A percentile compares a stretch with the other conserved stretches of the same genome.
These are phyloP conservation scores for Euphorbia tirucalli DNA, from an alignment of 345 rosid species.

Conservation along the genomic window DNA sequence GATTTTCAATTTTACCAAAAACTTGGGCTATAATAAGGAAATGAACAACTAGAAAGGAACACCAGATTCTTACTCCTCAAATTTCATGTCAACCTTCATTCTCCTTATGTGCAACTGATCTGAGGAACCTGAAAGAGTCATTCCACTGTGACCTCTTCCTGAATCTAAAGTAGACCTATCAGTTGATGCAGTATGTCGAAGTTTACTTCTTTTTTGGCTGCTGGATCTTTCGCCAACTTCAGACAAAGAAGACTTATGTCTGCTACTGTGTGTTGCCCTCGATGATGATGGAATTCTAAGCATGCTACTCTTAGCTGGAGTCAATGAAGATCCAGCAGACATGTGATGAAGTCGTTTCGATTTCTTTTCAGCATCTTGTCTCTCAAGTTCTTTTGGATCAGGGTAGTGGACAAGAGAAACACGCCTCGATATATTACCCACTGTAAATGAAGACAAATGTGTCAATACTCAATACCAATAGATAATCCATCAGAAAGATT, in stretches of 20 bases:
- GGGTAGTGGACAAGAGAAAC: slow-evolving; percentile 60
- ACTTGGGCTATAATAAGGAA: not conserved
- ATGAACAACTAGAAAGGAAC: not conserved
- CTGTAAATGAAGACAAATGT: slow-evolving; percentile 32
- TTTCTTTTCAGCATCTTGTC: slow-evolving; percentile 26
- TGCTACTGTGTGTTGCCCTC: slow-evolving; percentile 44
- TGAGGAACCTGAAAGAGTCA: slow-evolving; percentile 34
- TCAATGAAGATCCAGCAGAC: slow-evolving; percentile 35
- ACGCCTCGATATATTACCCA: slow-evolving; percentile 57
- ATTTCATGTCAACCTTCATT: slow-evolving; percentile 31
- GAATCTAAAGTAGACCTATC: slow-evolving; percentile 31
- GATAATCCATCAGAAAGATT: not conserved
- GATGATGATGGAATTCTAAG: slow-evolving; percentile 28
- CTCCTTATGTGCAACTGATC: slow-evolving; percentile 27
- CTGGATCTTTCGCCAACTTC: slow-evolving; percentile 36
- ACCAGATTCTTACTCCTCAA: slow-evolving; percentile 18
- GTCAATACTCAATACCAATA: not conserved
- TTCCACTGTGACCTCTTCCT: slow-evolving; percentile 11
- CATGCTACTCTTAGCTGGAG: slow-evolving; percentile 31
- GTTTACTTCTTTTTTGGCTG: slow-evolving; percentile 28
- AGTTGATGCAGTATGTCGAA: slow-evolving; percentile 17
- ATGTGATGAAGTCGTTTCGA: slow-evolving; percentile 21
- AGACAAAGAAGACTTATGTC: slow-evolving; percentile 34
- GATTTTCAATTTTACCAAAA: too few relatives aligned
- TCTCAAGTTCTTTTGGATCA: slow-evolving; percentile 59